phyloP scores from a whole-genome alignment of 2,329 filamentous ascomycete genomes.

The Byssoonygena ceratinophila region DNA sequence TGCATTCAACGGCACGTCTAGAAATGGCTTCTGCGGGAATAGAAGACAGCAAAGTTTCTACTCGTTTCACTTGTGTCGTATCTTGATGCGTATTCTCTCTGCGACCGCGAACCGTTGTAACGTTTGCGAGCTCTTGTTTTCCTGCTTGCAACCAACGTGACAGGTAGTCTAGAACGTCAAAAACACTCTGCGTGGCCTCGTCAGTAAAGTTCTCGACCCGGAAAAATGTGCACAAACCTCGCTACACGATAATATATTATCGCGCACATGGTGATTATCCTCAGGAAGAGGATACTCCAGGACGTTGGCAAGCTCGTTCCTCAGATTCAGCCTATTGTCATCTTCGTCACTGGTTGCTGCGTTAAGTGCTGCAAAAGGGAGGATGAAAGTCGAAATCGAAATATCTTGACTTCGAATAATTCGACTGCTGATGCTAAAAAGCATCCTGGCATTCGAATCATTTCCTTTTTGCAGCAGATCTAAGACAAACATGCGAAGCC shows the following conservation, averaged over 20 bases:
- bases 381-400: conserved; percentile 72
- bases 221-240: conserved; percentile 50
- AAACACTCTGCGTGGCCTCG: conserved; percentile 55
- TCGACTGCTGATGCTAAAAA: conserved; percentile 72
- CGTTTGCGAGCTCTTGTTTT: conserved; percentile 40
- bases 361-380: conserved; percentile 80
- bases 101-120: conserved; percentile 22
- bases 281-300: conserved; percentile 53
- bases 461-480: conserved; percentile 72
- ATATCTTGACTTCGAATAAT: conserved; percentile 79
- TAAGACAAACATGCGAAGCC: conserved; percentile 69
- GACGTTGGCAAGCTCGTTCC: conserved; percentile 63
- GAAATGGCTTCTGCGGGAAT: conserved; percentile 67
- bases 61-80: conserved; percentile 44
- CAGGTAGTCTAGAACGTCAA: conserved; percentile 81
- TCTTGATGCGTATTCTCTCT: conserved; percentile 21
- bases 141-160: conserved; percentile 82
- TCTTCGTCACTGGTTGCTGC: conserved; percentile 63
- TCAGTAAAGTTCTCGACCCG: conserved; percentile 10
- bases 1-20: conserved; percentile 79
- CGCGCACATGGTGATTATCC: conserved; percentile 49
- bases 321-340: conserved; percentile 53
- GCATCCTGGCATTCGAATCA: conserved; percentile 59
- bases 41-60: conserved; percentile 60
- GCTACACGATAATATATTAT: conserved; percentile 73